These are phyloP conservation scores for Tolypocladium cylindrosporum DNA, from an alignment of 2,329 filamentous ascomycete species.

Conservation along the genomic window DNA sequence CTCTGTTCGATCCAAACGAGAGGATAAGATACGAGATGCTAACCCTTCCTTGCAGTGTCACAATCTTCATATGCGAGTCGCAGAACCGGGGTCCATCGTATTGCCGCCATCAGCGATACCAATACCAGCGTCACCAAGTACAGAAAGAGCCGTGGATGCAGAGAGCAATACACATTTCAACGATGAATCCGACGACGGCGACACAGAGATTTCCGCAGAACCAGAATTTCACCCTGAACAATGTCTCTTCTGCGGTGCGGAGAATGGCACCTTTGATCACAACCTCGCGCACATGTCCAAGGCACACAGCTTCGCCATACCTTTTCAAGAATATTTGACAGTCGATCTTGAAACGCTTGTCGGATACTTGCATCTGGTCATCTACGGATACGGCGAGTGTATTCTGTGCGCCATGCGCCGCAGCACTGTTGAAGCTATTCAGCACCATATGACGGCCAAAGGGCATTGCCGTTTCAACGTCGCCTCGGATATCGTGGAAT, in stretches of 20 bases:
- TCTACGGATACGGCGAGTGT: too few relatives aligned
- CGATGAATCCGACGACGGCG: not conserved
- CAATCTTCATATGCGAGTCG: conserved; percentile 12
- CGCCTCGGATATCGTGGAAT: conserved; percentile 27
- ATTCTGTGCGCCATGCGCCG: conserved; percentile 32
- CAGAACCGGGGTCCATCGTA: conserved; percentile 9
- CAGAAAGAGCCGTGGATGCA: not conserved
- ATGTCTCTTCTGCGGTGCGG: too few relatives aligned
- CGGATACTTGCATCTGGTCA: too few relatives aligned
- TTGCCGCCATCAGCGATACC: conserved; percentile 2
- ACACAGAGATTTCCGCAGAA: conserved; percentile 1
- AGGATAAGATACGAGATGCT: not conserved
- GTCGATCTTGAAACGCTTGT: too few relatives aligned
- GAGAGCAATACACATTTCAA: not conserved
- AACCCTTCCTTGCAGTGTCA: conserved; percentile 8
- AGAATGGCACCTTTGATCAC: too few relatives aligned
- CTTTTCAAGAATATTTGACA: too few relatives aligned
- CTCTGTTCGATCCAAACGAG: not conserved
- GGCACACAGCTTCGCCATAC: too few relatives aligned
- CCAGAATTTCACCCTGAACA: too few relatives aligned
- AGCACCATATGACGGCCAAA: conserved; percentile 41
- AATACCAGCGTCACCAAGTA: not conserved
- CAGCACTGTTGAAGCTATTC: conserved; percentile 30
- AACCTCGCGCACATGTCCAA: too few relatives aligned
- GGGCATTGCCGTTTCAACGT: conserved; percentile 37